These are phyloP conservation scores for Kitagawia praeruptora DNA, from an alignment of 129 eudicot species.

Conservation along the genomic window DNA sequence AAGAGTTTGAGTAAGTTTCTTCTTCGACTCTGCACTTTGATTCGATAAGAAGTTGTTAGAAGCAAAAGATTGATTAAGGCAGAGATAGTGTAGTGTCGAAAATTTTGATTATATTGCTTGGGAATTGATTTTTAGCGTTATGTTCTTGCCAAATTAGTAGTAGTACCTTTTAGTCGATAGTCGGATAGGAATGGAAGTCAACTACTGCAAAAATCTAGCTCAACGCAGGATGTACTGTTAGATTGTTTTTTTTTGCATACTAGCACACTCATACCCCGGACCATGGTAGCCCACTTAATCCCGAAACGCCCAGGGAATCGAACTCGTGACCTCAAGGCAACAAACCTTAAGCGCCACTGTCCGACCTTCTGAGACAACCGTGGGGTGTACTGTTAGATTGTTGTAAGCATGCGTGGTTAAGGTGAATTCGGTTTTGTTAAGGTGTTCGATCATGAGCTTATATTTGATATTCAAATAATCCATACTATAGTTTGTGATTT, in stretches of 20 bases:
- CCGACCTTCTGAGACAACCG: no score
- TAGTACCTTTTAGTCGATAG: neutral
- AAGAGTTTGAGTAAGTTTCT: slow-evolving; percentile 6
- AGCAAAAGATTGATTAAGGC: neutral
- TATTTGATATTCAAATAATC: neutral
- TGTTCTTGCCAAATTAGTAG: neutral
- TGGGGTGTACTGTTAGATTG: neutral
- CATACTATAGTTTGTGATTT: neutral
- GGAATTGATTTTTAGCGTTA: neutral
- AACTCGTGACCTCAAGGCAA: no score
- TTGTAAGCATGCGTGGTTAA: neutral
- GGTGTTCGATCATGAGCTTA: neutral
- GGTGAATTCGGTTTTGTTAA: neutral
- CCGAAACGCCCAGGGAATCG: no score
- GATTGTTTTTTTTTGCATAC: no score
- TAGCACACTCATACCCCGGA: no score
- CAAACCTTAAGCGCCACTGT: no score
- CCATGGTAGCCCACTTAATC: no score
- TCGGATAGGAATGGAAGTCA: neutral
- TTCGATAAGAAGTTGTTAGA: neutral
- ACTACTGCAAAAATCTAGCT: neutral
- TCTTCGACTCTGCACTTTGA: neutral
- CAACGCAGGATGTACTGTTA: neutral
- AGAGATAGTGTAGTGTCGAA: neutral
- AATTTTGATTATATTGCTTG: neutral